Evolutionary conservation across 2,329 filamentous ascomycete genomes (phyloP), one percentile per base, ranked within the genome.

Genomic region (Pseudogymnoascus sp.): DNA sequence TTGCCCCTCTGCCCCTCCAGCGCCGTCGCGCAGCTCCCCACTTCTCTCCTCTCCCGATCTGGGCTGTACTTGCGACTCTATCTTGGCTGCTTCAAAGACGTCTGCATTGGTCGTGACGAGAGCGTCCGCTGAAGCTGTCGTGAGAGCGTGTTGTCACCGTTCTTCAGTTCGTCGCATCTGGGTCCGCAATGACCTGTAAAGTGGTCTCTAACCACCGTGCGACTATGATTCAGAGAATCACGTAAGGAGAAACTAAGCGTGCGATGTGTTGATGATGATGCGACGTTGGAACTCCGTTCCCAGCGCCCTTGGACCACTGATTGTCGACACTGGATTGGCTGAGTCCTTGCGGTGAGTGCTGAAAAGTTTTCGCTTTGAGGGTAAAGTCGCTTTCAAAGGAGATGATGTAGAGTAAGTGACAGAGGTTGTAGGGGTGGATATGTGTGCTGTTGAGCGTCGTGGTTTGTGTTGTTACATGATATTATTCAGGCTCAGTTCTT

Each of bases 51-150:
- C 69, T 67, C 63, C 69, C 59, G 62, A 62, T 62, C 65, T 69
- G 59, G 53, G 63, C 63, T 63, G 66, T 65, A 67, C 67, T 65
- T 67, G 68, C 67, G 71, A 71, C 69, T 72, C 72, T 73, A 73
- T 73, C 68, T 71, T 73, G 71, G 68, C 70, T 70, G 66, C 60
- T 67, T 38, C 38, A 25, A 14, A 31, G 38, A 12, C 14, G 38
- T 40, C 59, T 60, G 59, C 59, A 60, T 60, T 40, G 59, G 59
- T 56, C 50, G 50, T 33, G 50, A 33, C 50, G 50, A 56, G 47
- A 8, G 50, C 50, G 50, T 56, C 50, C 11, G 28, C 28, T 56
- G 50, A 56, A 56, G 50, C 50, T 56, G 50, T 56, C 50, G 50
- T 56, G 16, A 56, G 28, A 35, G 25, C 50, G 50, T 56, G 5